These are phyloP conservation scores for Trametes cingulata DNA, from an alignment of 768 basidiomycete species.

Conservation along the genomic window DNA sequence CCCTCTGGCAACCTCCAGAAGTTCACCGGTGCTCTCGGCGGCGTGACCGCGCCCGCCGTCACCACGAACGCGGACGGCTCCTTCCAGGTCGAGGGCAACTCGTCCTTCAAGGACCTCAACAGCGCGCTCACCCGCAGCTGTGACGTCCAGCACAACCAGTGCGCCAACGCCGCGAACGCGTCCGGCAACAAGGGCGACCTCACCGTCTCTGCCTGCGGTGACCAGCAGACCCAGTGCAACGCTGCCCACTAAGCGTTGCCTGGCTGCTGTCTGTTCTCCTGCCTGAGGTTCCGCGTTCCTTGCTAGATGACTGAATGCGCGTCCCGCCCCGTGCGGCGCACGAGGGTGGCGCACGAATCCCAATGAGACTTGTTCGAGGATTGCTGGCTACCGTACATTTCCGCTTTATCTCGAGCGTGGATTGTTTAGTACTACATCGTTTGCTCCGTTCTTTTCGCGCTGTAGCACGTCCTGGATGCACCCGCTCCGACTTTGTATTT, in stretches of 20 bases:
- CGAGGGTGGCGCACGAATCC: neutral
- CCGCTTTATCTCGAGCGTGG: neutral
- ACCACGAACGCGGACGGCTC: constrained; percentile 40
- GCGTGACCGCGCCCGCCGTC: constrained; percentile 48
- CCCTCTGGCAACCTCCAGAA: constrained; percentile 46
- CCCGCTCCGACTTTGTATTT: constrained; percentile 18
- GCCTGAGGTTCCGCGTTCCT: neutral
- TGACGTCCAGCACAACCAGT: constrained; percentile 60
- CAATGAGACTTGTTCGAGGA: constrained; percentile 17
- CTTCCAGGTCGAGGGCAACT: constrained; percentile 52
- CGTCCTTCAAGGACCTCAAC: constrained; percentile 44
- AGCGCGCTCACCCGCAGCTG: constrained; percentile 53
- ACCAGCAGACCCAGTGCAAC: constrained; percentile 45
- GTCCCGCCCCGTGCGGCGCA: neutral
- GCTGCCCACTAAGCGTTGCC: constrained; percentile 23
- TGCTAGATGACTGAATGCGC: too few relatives aligned
- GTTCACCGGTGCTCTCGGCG: constrained; percentile 49
- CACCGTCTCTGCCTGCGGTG: constrained; percentile 48
- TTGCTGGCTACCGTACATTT: constrained; percentile 7
- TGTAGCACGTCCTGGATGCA: constrained; percentile 22
- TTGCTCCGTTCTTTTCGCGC: neutral
- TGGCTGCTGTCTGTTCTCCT: neutral
- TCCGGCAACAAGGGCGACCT: constrained; percentile 48
- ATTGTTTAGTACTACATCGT: constrained; percentile 7
- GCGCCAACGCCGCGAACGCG: constrained; percentile 56